Evolutionary conservation across 169 alveolate genomes (phyloP), one percentile per base, ranked within the genome.

Genomic region (Plasmodium gallinaceum): DNA sequence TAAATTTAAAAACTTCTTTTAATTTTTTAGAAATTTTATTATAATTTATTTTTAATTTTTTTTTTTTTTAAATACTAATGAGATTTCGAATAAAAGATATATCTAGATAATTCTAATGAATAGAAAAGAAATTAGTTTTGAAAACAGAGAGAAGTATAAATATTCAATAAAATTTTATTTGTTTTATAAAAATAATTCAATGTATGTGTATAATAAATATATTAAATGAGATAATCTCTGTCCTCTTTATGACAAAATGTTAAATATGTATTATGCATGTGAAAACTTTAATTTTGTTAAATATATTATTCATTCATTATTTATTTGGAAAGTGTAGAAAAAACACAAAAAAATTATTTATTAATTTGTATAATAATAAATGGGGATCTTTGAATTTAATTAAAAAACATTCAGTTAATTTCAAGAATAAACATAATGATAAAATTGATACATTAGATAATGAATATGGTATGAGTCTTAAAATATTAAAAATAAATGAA

Each of bases 401-500:
- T 24, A 74, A 43, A 74, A 57, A 39, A 43, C 7, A 22, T 6
- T 0, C 8, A 22, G 20, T 6, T 5, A 54, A 60, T 12, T 14
- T 51, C 39, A 14, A 37, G n/a, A 74, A 24, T 5, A 74, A 74
- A n/a, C 7, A 8, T 43, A 54, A 12, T 22, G 20, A 39, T 37
- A 32, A 57, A 9, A 22, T 16, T 45, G 46, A 60, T 37, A 65
- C 7, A 0, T 39, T 8, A 7, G 60, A 51, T n/a, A 39, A 20
- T 26, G 73, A 71, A 72, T 70, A 39, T 43, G 85, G 92, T 8
- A 60, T 86, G 92, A 45, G 64, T 46, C 42, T 86, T 10, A 51
- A 66, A 62, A 20, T 86, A 57, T 70, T 86, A 61, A 86, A 71
- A 46, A 22, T 14, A 60, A 86, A 86, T 61, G 75, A 70, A 71